Evolutionary conservation across 2,329 filamentous ascomycete species (phyloP).

Genomic region (Neonectria coccinea): DNA sequence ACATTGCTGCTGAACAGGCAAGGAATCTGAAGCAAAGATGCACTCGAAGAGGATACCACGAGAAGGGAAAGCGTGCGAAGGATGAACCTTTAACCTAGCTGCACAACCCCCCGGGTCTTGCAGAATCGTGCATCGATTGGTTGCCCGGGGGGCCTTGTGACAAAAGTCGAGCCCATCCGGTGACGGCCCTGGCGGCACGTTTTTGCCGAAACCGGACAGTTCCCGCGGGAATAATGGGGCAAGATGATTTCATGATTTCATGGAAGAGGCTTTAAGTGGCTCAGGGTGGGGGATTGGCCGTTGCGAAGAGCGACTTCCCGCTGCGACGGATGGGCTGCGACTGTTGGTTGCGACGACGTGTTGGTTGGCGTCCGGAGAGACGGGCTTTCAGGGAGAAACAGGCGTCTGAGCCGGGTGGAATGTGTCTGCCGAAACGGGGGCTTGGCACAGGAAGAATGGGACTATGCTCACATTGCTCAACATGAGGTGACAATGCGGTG

Average conservation of each 20-base stretch:
- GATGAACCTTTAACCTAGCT: neutral
- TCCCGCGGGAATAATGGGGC: neutral
- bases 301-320: neutral
- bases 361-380: neutral
- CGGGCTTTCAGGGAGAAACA: neutral
- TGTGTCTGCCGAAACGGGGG: neutral
- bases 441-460: neutral
- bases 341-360: neutral
- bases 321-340: neutral
- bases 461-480: neutral
- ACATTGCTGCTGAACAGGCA: constrained; percentile 30
- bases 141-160: neutral
- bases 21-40: neutral
- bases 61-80: neutral
- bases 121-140: neutral
- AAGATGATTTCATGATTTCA: neutral
- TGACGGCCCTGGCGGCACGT: neutral
- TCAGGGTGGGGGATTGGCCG: neutral
- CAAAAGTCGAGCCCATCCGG: neutral
- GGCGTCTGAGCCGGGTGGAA: neutral
- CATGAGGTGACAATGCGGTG: neutral
- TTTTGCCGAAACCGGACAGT: neutral
- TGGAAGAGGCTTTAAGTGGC: neutral
- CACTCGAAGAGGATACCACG: neutral
- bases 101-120: neutral